Evolutionary conservation across 2,329 filamentous ascomycete genomes (phyloP), one percentile per base, ranked within the genome.

Genomic region (Cordyceps fumosorosea): DNA sequence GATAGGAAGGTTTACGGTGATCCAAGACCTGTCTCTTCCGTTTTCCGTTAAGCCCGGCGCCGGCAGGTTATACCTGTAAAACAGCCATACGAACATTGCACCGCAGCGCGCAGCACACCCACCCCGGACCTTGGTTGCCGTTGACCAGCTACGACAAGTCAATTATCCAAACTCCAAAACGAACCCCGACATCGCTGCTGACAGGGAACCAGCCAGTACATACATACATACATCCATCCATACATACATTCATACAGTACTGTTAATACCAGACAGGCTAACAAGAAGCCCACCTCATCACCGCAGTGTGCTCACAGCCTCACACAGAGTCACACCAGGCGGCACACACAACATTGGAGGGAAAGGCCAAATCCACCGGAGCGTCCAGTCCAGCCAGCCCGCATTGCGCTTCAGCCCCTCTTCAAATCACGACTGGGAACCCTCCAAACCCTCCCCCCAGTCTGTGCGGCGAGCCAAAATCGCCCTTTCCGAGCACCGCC

Each of bases 391-490:
- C 29, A 29, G 29, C 24, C 40, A 57, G 42, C 55, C 29, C 16
- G 11, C 5, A 20, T 29, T 48, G 56, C 56, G 56, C 50, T 54
- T 14, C 57, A 60, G 40, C 57, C 57, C 57, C 48, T 59, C 47
- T 32, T 45, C 48, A 60, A 54, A 54, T 37, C 20, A 34, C 57
- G 34, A 22, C 57, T 48, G 44, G 44, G 7, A 29, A 52, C 47
- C 26, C 34, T 37, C 34, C 29, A 29, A 29, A 29, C 29, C 29
- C 29, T 29, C 29, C 34, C 47, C 34, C 44, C 48, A 54, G 57
- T 60, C 57, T 60, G 57, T 60, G 57, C 50, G 57, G 57, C 57
- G 16, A 52, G 56, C 56, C 56, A 44, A 59, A 52, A 26, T 59
- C 56, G 48, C 56, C 55, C 47, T 42, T 52, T 51, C 52, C 22